A percentile compares a stretch with the other conserved stretches of the same genome.
These are phyloP conservation scores for Zizania palustris DNA, from an alignment of 202 grass and related monocot genomes.

Conservation along the genomic window DNA sequence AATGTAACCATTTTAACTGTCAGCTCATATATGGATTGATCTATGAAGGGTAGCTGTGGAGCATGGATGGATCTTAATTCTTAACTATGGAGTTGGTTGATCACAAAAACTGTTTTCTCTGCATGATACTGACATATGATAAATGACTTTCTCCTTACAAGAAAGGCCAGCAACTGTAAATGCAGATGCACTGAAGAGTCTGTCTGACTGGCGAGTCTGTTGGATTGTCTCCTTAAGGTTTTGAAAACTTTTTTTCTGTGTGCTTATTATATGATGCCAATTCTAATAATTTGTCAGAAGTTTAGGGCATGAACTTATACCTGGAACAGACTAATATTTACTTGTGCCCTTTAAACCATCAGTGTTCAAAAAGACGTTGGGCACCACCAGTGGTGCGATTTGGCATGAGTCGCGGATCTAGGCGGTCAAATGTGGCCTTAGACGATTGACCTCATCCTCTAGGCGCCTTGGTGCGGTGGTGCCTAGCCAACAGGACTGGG, in stretches of 20 bases:
- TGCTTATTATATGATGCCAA: slow-evolving; percentile 8
- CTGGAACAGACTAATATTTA: slow-evolving; percentile 15
- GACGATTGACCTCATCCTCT: no score
- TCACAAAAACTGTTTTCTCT: slow-evolving; percentile 18
- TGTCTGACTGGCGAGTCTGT: slow-evolving; percentile 21
- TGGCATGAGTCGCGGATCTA: no score
- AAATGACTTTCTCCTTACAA: slow-evolving; percentile 14
- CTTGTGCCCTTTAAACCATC: neutral
- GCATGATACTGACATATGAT: slow-evolving; percentile 36
- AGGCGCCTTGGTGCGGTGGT: no score
- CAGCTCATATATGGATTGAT: neutral
- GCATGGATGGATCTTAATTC: slow-evolving; percentile 28
- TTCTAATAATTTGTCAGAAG: slow-evolving; percentile 34
- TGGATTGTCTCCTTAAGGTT: slow-evolving; percentile 21
- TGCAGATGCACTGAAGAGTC: slow-evolving; percentile 18
- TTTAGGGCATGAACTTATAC: slow-evolving; percentile 27
- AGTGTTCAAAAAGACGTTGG: no score
- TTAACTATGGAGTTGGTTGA: slow-evolving; percentile 23
- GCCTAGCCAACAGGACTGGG: no score
- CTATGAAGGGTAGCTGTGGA: slow-evolving; percentile 24
- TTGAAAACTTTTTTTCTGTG: slow-evolving; percentile 5
- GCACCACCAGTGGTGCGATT: no score
- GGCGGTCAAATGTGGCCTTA: no score
- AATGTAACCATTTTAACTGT: slow-evolving; percentile 10
- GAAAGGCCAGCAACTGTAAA: slow-evolving; percentile 25